Evolutionary conservation across 2,329 filamentous ascomycete genomes (phyloP).

Genomic region (Cercospora sp.): DNA sequence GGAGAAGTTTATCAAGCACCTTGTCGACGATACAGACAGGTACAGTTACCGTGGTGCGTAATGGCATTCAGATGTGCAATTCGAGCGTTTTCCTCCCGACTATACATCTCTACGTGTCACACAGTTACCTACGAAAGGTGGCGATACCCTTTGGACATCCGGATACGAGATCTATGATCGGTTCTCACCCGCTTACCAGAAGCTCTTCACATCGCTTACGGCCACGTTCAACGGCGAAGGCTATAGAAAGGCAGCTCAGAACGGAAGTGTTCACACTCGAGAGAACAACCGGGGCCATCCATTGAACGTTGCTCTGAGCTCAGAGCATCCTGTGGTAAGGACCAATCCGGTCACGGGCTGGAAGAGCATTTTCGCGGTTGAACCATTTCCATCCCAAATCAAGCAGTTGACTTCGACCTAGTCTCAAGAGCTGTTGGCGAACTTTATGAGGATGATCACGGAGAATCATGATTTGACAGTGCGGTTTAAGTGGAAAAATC

Average conservation of each 20-base stretch:
- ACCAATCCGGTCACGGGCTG: background rate
- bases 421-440: background rate
- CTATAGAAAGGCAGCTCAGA: slow-evolving; percentile 36
- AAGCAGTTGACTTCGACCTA: background rate
- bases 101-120: slow-evolving; percentile 61
- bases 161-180: slow-evolving; percentile 68
- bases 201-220: slow-evolving; percentile 60
- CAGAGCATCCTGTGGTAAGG: background rate
- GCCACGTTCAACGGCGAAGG: slow-evolving; percentile 46
- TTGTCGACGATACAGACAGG: slow-evolving; percentile 46
- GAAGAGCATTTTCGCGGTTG: background rate
- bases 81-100: slow-evolving; percentile 64
- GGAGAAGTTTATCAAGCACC: slow-evolving; percentile 35
- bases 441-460: background rate
- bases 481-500: background rate
- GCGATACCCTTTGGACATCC: slow-evolving; percentile 65
- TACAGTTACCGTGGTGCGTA: slow-evolving; percentile 50
- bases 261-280: slow-evolving; percentile 22
- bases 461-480: background rate
- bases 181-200: slow-evolving; percentile 56
- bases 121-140: slow-evolving; percentile 56
- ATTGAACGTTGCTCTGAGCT: slow-evolving; percentile 27
- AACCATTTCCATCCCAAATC: background rate
- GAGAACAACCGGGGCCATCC: slow-evolving; percentile 28
- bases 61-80: slow-evolving; percentile 63